Evolutionary conservation across 257 asterid species (phyloP), one percentile per base, ranked within the genome.

Genomic region (Verbena officinalis): DNA sequence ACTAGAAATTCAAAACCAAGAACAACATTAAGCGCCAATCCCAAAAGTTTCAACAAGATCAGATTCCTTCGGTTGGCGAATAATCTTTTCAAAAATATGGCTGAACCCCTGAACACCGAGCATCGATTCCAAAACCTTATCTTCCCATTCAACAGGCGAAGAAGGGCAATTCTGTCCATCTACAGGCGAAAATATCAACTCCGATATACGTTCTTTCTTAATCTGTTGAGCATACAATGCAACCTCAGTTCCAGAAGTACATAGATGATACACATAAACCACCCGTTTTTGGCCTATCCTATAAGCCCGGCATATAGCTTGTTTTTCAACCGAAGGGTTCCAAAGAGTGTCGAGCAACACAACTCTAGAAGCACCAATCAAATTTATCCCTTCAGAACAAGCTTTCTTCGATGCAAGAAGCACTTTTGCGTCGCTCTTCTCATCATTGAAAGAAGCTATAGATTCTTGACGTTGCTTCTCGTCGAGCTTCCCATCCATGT

Each of bases 321-420:
- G 95, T 72, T 76, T 78, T 34, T 79, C 86, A 0, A 87, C 81
- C 0, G 89, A 75, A 13, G 89, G 95, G 48, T 87, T 87, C 95
- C 95, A 84, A 1, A 87, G 78, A 0, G 84, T 84, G 36, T 82
- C 95, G 0, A 87, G 76, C 23, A 82, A 67, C 27, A 82, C 81
- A 0, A 87, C 84, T 27, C 92, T 71, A 0, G 88, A 84, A 8
- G 88, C 90, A 4, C 92, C 95, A 0, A 84, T 52, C 58, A 84
- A 49, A 27, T 63, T 87, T 11, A 87, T 87, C 0, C 90, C 92
- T 69, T 84, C 92, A 0, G 88, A 82, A 58, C 95, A 87, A 4
- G 90, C 84, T 36, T 64, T 76, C 11, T 69, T 74, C 3, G 94
- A 73, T 1, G 89, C 96, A 10, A 85, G 83, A 7, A 85, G 60